These are phyloP conservation scores for Lithohypha guttulata DNA, from an alignment of 2,329 filamentous ascomycete genomes.

Conservation along the genomic window DNA sequence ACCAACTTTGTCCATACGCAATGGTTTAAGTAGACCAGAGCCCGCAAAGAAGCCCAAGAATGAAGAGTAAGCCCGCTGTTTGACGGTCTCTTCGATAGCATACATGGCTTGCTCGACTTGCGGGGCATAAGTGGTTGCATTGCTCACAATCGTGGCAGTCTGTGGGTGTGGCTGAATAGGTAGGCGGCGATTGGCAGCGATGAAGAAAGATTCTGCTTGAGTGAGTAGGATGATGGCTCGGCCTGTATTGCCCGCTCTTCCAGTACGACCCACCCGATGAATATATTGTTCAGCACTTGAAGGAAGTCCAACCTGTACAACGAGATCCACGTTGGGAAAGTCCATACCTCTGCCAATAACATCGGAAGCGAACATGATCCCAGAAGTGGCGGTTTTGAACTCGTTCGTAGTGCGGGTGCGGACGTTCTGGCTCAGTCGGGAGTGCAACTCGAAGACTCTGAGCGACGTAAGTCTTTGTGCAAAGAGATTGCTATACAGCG, in stretches of 20 bases:
- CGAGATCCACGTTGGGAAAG: constrained; percentile 69
- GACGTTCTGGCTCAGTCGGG: constrained; percentile 59
- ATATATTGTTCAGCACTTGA: constrained; percentile 60
- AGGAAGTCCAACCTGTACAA: constrained; percentile 61
- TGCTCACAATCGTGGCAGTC: constrained; percentile 2
- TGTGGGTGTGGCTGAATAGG: constrained; percentile 5
- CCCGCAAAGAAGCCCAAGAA: constrained; percentile 23
- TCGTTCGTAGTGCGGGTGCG: constrained; percentile 59
- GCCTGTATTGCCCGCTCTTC: constrained; percentile 45
- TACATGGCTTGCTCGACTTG: constrained; percentile 11
- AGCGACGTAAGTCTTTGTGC: constrained; percentile 24
- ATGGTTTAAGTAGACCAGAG: constrained; percentile 10
- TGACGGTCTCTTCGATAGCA: constrained; percentile 25
- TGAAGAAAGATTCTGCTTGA: constrained; percentile 40
- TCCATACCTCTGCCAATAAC: constrained; percentile 76
- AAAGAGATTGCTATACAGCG: constrained; percentile 54
- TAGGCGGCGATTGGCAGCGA: constrained; percentile 18
- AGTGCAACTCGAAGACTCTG: constrained; percentile 56
- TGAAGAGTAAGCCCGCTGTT: constrained; percentile 29
- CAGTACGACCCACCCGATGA: constrained; percentile 67
- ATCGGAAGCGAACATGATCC: constrained; percentile 64
- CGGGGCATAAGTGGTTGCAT: constrained; percentile 2
- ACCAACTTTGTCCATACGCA: constrained; percentile 26
- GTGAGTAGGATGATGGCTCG: constrained; percentile 45
- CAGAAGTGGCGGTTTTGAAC: constrained; percentile 57